These are phyloP conservation scores for Aureobasidium melanogenum DNA, from an alignment of 2,329 filamentous ascomycete genomes.

Conservation along the genomic window DNA sequence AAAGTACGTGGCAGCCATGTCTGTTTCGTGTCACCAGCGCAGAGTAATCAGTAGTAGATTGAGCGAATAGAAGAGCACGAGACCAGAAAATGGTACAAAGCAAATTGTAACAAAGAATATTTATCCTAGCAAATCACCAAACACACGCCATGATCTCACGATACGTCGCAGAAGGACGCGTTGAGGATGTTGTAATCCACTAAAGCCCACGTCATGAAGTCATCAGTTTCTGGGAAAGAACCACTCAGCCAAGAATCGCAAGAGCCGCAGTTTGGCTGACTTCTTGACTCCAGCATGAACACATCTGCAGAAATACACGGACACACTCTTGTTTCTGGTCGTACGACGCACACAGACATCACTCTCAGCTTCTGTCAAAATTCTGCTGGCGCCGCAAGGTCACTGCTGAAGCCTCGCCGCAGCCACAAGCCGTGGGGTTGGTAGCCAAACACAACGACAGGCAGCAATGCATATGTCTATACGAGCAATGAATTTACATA, in stretches of 20 bases:
- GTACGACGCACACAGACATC: slow-evolving; percentile 3
- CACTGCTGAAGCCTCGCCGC: neutral
- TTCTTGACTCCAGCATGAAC: neutral
- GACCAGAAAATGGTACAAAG: neutral
- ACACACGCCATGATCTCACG: slow-evolving; percentile 4
- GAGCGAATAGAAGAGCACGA: neutral
- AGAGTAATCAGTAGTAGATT: neutral
- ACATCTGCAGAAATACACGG: neutral
- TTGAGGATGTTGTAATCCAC: slow-evolving; percentile 1
- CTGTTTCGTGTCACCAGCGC: neutral
- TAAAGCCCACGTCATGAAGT: neutral
- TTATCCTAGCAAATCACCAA: slow-evolving; percentile 2
- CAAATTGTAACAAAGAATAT: neutral
- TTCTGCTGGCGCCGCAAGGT: neutral
- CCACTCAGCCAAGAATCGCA: neutral
- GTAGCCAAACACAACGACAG: neutral
- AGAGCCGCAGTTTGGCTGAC: slow-evolving; percentile 2
- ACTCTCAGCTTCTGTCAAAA: neutral
- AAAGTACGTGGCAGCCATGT: slow-evolving; percentile 43
- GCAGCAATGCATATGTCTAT: neutral
- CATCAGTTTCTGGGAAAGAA: neutral
- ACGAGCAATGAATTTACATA: neutral
- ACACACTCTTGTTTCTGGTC: neutral
- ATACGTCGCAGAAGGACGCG: neutral
- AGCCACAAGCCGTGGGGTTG: neutral